These are phyloP conservation scores for Yamagishiella unicocca DNA, from an alignment of 139 green algal genomes.

Conservation along the genomic window DNA sequence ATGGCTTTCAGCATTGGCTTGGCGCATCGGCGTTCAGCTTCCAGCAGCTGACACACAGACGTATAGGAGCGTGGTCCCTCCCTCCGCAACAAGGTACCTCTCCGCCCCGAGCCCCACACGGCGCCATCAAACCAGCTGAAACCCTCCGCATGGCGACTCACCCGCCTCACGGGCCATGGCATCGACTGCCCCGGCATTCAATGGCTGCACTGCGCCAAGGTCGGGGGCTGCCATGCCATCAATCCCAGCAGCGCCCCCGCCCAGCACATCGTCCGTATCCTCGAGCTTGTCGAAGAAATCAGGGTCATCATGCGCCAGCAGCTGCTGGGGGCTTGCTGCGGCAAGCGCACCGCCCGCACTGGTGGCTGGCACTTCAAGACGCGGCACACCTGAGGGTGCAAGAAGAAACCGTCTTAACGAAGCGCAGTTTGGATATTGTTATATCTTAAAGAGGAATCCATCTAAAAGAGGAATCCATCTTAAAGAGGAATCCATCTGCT, in stretches of 20 bases:
- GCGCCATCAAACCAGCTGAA: not conserved
- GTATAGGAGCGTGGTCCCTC: too few relatives aligned
- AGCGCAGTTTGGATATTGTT: too few relatives aligned
- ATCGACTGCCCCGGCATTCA: constrained; percentile 26
- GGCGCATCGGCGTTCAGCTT: too few relatives aligned
- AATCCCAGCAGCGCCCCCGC: not conserved
- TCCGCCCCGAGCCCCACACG: too few relatives aligned
- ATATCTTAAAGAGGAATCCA: too few relatives aligned
- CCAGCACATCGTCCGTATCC: constrained; percentile 4
- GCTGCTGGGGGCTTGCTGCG: constrained; percentile 5
- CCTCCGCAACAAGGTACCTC: too few relatives aligned
- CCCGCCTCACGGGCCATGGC: constrained; percentile 33
- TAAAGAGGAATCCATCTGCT: too few relatives aligned
- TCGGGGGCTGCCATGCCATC: not conserved
- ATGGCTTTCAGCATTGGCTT: too few relatives aligned
- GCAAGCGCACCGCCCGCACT: not conserved
- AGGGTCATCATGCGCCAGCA: constrained; percentile 59
- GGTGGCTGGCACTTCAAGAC: constrained; percentile 31
- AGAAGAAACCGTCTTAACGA: too few relatives aligned
- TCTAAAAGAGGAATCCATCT: too few relatives aligned
- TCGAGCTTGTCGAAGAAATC: constrained; percentile 83
- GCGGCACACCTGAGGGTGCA: constrained; percentile 6
- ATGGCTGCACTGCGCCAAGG: constrained; percentile 39
- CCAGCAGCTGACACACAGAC: too few relatives aligned
- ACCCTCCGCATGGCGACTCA: too few relatives aligned